phyloP scores from a whole-genome alignment of 2,329 filamentous ascomycete species.

The Emergomyces pasteurianus region DNA sequence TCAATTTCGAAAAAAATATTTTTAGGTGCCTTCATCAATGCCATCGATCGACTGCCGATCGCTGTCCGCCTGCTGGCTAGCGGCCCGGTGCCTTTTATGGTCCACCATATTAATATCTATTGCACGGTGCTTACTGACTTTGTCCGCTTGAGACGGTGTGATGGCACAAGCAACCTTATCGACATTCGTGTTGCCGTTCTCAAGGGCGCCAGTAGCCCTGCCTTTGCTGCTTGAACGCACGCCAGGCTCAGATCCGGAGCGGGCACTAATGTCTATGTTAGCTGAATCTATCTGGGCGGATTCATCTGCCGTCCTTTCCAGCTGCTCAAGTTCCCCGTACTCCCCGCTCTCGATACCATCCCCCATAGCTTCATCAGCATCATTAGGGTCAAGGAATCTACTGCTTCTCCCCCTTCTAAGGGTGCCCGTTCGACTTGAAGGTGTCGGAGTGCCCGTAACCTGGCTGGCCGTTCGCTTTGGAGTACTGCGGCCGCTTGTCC shows the following conservation, averaged over 20 bases:
- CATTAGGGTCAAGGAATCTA: slow-evolving; percentile 15
- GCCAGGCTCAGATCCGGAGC: background rate
- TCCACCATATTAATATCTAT: background rate
- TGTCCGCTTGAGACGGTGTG: background rate
- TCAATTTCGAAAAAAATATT: background rate
- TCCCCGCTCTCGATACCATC: slow-evolving; percentile 16
- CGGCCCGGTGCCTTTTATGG: background rate
- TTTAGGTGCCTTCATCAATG: background rate
- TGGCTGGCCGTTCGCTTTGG: slow-evolving; percentile 23
- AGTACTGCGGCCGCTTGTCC: slow-evolving; percentile 26
- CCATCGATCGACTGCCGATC: background rate
- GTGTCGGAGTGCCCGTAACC: slow-evolving; percentile 19
- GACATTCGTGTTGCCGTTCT: background rate
- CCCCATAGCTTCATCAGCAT: slow-evolving; percentile 14
- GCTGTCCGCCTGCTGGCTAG: background rate
- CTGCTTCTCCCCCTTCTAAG: slow-evolving; percentile 26
- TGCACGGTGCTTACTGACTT: background rate
- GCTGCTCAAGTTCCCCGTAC: background rate
- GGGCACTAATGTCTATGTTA: background rate
- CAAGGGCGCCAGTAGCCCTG: background rate
- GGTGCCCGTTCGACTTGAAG: slow-evolving; percentile 13
- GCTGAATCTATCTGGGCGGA: background rate
- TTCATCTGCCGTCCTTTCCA: background rate
- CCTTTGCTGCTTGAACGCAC: background rate
- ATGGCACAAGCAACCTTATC: background rate